Evolutionary conservation across 2,329 filamentous ascomycete genomes (phyloP), one percentile per base, ranked within the genome.

Genomic region (Verticillium tricorpus): DNA sequence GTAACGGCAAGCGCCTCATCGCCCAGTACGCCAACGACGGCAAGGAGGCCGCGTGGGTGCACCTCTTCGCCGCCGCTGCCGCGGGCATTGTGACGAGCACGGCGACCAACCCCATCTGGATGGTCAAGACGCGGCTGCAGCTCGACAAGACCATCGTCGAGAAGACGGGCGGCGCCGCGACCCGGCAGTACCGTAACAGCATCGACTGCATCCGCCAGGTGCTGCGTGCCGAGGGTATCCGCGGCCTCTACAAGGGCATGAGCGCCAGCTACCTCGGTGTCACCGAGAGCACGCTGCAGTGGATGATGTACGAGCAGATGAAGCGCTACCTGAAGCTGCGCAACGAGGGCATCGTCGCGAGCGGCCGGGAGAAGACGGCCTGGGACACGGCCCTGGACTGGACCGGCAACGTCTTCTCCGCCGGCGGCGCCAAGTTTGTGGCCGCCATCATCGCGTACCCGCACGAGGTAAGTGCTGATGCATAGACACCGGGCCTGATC

Each of bases 71-170:
- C 1, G 93, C 91, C 5, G 86, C 90, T 1, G 82, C 84, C 17
- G 93, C 93, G 1, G 93, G 93, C 2, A 85, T 97, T 54, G 88
- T 89, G 7, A 97, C 94, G 0, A 91, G 91, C 56, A 97, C 94
- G 1, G 91, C 90, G 25, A 98, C 93, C 40, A 97, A 97, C 75
- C 93, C 93, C 1, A 97, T 98, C 71, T 98, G 93, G 93, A 85
- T 98, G 65, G 87, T 98, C 72, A 98, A 98, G 82, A 98, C 93
- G 50, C 83, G 93, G 35, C 74, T 98, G 68, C 93, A 98, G 77
- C 85, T 98, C 37, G 93, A 98, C 79, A 96, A 93, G 79, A 91
- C 91, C 71, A 85, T 87, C 59, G 89, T 89, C 17, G 84, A 85
- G 68, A 79, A 84, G 65, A 79, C 83, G 63, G 84, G 78, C 31